These are phyloP conservation scores for Erysimum pusillum DNA, from an alignment of 441 rosid species.

Conservation along the genomic window DNA sequence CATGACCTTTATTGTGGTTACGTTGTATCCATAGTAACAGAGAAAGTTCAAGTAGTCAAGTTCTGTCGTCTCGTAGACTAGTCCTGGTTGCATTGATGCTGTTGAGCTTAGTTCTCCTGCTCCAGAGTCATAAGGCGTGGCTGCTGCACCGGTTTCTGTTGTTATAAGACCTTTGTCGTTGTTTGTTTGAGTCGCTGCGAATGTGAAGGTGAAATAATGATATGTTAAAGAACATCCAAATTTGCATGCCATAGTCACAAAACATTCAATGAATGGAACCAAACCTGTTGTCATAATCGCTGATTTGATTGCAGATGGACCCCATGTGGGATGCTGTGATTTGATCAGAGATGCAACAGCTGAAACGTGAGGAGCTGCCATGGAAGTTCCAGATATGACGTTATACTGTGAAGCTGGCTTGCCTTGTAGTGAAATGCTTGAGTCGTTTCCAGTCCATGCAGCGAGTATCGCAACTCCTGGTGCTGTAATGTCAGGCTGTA, in stretches of 20 bases:
- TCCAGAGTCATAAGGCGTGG: slow-evolving; percentile 73
- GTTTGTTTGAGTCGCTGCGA: slow-evolving; percentile 71
- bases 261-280: background rate
- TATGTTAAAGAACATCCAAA: background rate
- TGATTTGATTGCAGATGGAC: slow-evolving; percentile 69
- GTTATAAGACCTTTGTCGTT: slow-evolving; percentile 64
- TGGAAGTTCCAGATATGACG: slow-evolving; percentile 84
- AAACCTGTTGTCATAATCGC: slow-evolving; percentile 50
- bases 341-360: slow-evolving; percentile 69
- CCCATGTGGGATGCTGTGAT: slow-evolving; percentile 67
- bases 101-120: slow-evolving; percentile 73
- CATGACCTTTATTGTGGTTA: slow-evolving; percentile 54
- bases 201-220: background rate
- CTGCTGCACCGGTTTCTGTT: slow-evolving; percentile 58
- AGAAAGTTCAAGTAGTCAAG: slow-evolving; percentile 76
- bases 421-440: slow-evolving; percentile 51
- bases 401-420: slow-evolving; percentile 60
- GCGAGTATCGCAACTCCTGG: slow-evolving; percentile 83
- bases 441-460: slow-evolving; percentile 80
- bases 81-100: slow-evolving; percentile 68
- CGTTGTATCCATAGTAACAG: slow-evolving; percentile 70
- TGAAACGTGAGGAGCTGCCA: slow-evolving; percentile 84
- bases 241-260: slow-evolving; percentile 14
- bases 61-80: slow-evolving; percentile 74
- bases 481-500: slow-evolving; percentile 88